A percentile compares a stretch with the other conserved stretches of the same genome.
Evolutionary conservation across 179 eudicot genomes (phyloP).

Genomic region (Beta macrorhiza): DNA sequence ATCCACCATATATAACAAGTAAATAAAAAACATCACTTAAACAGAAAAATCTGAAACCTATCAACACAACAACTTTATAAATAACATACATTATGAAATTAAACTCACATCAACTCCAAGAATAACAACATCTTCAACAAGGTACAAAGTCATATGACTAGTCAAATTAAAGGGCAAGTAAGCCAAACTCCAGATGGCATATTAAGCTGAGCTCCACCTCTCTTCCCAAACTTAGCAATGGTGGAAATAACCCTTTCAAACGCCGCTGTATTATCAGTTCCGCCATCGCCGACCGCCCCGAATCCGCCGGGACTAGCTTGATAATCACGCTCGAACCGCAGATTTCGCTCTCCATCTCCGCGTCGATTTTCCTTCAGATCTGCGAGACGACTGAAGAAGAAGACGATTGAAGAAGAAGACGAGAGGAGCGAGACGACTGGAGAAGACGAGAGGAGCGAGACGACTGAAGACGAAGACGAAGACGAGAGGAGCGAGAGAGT

Average conservation of each 20-base stretch:
- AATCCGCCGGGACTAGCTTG: slow-evolving; percentile 37
- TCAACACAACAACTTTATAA: background rate
- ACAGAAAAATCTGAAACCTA: background rate
- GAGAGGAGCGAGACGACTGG: too few species aligned
- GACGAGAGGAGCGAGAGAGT: too few species aligned
- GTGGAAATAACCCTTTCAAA: slow-evolving; percentile 71
- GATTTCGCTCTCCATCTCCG: too few species aligned
- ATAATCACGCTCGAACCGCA: too few species aligned
- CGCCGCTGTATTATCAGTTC: slow-evolving; percentile 65
- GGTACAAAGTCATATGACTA: slow-evolving; percentile 72
- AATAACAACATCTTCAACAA: slow-evolving; percentile 70
- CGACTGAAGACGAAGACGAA: too few species aligned
- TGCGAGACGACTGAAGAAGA: too few species aligned
- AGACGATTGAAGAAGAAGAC: too few species aligned
- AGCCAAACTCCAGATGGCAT: slow-evolving; percentile 81
- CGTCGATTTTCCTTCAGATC: too few species aligned
- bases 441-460: too few species aligned
- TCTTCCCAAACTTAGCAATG: slow-evolving; percentile 60
- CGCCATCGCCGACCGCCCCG: slow-evolving; percentile 86
- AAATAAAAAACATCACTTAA: background rate
- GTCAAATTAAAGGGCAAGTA: slow-evolving; percentile 87
- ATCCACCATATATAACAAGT: background rate
- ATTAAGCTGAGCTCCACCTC: slow-evolving; percentile 89
- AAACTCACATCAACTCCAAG: slow-evolving; percentile 76
- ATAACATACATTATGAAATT: background rate